Conservation (phyloP, 2,329 filamentous ascomycete genomes). For the Neonectria sp. region DNA sequence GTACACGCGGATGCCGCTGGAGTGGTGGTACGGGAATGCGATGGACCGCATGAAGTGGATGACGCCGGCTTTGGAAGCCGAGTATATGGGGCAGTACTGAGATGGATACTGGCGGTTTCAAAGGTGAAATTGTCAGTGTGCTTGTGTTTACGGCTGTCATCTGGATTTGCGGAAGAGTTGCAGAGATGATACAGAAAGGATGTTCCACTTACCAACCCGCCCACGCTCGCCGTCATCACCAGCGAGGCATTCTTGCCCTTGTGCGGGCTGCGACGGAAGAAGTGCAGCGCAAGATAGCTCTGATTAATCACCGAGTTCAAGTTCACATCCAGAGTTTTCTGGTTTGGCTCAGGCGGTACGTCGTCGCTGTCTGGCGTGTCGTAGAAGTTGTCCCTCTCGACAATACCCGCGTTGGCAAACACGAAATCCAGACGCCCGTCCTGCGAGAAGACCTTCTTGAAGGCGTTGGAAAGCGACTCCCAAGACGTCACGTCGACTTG, state of each 20-base stretch:
- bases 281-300: slow-evolving; percentile 58
- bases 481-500: slow-evolving; percentile 24
- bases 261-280: slow-evolving; percentile 52
- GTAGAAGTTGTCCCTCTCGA: slow-evolving; percentile 34
- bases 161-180: no score
- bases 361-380: slow-evolving; percentile 16
- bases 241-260: slow-evolving; percentile 42
- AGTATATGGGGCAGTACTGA: slow-evolving; percentile 51
- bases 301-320: slow-evolving; percentile 56
- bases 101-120: slow-evolving; percentile 40
- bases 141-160: neutral
- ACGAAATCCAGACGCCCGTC: slow-evolving; percentile 29
- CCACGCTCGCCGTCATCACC: slow-evolving; percentile 51
- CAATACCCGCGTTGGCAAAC: slow-evolving; percentile 29
- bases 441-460: slow-evolving; percentile 6
- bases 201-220: slow-evolving; percentile 43
- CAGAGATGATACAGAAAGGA: neutral
- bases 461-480: slow-evolving; percentile 13
- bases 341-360: slow-evolving; percentile 41
- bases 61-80: slow-evolving; percentile 52
- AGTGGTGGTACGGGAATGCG: slow-evolving; percentile 42
- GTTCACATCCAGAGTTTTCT: slow-evolving; percentile 51
- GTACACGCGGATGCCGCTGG: slow-evolving; percentile 50
- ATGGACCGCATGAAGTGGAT: slow-evolving; percentile 53
- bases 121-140: neutral